Evolutionary conservation across 768 basidiomycete genomes (phyloP), one percentile per base, ranked within the genome.

Genomic region (Xanthoconium stramineum): DNA sequence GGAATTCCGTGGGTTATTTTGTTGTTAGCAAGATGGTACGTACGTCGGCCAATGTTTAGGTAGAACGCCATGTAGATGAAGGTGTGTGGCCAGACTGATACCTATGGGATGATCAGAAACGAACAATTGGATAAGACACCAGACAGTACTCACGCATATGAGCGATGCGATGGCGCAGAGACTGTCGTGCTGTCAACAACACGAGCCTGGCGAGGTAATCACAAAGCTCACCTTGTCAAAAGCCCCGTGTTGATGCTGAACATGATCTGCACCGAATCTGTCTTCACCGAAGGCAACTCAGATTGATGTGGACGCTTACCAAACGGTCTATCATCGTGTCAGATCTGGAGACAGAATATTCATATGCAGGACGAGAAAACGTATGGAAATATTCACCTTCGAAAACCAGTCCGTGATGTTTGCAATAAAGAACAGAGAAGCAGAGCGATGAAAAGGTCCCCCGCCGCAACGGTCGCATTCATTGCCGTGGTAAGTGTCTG

Each of bases 11-110:
- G 3, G 8, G 11, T 29, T 14, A 24, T 9, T 20, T 42, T 29
- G 13, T 29, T 15, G 29, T 6, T n/a, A 15, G 15, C 15, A 6
- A 20, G 11, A 39, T 12, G 8, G 19, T 13, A 77, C 83, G 64
- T 65, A 85, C 84, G 65, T 50, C 83, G 75, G 24, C 83, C 82
- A 39, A 83, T 77, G 62, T 77, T 80, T 57, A 83, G 83, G 65
- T 80, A 86, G 68, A 85, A 86, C 1, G 75, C 69, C 48, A 84
- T 80, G 56, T 84, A 86, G 52, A 83, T 66, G 70, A 82, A 82
- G 0, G 82, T 78, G 3, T 73, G 36, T 0, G 76, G 77, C 33
- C 78, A 78, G 17, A 24, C 32, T 8, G 35, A 4, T 10, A 44
- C 17, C 51, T 52, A 29, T 5, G 19, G 10, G 13, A 14, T 9